These are phyloP conservation scores for Pulveroboletus sp. DNA, from an alignment of 768 basidiomycete species.

Conservation along the genomic window DNA sequence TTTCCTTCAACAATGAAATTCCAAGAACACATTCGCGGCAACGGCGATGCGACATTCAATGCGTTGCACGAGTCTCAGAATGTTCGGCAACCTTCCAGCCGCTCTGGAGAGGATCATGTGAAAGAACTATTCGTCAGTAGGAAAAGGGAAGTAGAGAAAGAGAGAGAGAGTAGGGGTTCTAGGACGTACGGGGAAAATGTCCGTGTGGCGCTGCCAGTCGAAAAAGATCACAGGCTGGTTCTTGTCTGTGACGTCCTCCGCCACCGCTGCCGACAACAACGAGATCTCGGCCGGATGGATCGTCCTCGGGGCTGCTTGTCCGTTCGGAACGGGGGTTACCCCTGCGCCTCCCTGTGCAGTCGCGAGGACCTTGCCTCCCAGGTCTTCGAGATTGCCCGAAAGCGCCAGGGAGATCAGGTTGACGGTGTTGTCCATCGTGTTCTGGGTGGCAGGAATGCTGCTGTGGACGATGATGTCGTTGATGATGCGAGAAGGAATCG, in stretches of 20 bases:
- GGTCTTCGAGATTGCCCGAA: conserved; percentile 15
- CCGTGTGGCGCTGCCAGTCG: conserved; percentile 20
- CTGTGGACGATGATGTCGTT: conserved; percentile 18
- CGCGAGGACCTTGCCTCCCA: conserved; percentile 11
- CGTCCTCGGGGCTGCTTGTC: not conserved
- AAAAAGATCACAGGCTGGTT: conserved; percentile 7
- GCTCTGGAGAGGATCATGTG: not conserved
- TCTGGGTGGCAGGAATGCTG: not conserved
- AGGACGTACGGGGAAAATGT: conserved; percentile 20
- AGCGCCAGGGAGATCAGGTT: conserved; percentile 13
- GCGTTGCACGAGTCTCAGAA: not conserved
- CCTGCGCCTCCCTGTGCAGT: conserved; percentile 13
- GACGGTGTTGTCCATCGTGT: conserved; percentile 13
- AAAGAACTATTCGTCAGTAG: not conserved
- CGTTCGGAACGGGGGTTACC: not conserved
- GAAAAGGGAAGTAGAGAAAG: too few relatives aligned
- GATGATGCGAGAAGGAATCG: conserved; percentile 18
- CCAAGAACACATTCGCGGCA: not conserved
- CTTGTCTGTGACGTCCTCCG: conserved; percentile 12
- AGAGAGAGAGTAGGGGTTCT: too few relatives aligned
- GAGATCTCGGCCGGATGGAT: conserved; percentile 20
- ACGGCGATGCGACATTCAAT: not conserved
- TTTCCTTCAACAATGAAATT: not conserved
- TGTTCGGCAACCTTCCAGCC: conserved; percentile 1
- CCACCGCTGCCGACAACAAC: conserved; percentile 21